phyloP scores from a whole-genome alignment of 176 grass and related monocot genomes.

The Zoysia pacifica region DNA sequence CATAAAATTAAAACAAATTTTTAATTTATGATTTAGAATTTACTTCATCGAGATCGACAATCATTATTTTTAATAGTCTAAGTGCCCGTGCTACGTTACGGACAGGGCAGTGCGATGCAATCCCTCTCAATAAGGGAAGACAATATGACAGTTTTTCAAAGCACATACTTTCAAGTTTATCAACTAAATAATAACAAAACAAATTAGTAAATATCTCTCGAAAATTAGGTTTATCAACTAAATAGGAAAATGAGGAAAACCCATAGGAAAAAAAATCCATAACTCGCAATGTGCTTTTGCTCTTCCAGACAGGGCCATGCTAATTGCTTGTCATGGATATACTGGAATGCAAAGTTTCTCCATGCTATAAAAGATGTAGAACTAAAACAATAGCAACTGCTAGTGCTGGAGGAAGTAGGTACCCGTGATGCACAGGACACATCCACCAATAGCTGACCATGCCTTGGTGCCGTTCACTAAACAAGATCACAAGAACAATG shows the following conservation, averaged over 20 bases:
- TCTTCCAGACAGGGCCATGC: neutral
- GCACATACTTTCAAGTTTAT: too few species aligned
- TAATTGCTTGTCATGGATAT: neutral
- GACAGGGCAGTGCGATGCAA: too few species aligned
- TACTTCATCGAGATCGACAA: too few species aligned
- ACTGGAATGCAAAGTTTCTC: neutral
- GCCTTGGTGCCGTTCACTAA: slow-evolving; percentile 82
- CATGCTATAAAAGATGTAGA: neutral
- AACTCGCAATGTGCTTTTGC: neutral
- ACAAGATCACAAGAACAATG: slow-evolving; percentile 71
- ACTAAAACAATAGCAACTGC: neutral
- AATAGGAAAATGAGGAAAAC: neutral
- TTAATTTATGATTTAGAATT: too few species aligned
- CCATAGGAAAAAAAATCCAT: slow-evolving; percentile 13
- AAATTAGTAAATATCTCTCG: too few species aligned
- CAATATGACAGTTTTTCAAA: too few species aligned
- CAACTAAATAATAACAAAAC: too few species aligned
- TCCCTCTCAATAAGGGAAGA: too few species aligned
- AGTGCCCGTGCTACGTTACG: too few species aligned
- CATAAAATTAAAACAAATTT: too few species aligned
- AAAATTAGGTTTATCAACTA: too few species aligned
- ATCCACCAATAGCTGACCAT: slow-evolving; percentile 96
- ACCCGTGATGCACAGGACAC: slow-evolving; percentile 99
- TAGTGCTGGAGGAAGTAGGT: neutral
- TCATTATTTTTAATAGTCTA: too few species aligned